phyloP scores from a whole-genome alignment of 257 asterid species.

The Plantago major region DNA sequence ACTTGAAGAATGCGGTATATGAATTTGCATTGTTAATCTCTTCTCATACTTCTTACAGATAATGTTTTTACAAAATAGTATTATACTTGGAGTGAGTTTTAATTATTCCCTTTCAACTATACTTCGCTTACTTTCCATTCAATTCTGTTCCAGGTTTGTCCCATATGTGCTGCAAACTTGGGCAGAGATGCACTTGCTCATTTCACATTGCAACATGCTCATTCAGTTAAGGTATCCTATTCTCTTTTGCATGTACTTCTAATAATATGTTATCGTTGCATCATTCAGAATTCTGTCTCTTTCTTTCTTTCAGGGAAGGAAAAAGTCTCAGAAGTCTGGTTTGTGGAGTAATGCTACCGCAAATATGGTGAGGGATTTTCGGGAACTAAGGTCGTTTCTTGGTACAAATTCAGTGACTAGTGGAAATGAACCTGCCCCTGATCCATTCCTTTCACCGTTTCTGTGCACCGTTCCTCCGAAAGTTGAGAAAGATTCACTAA shows the following conservation, averaged over 20 bases:
- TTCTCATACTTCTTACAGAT: background rate
- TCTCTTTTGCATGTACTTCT: background rate
- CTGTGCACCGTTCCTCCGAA: constrained; percentile 31
- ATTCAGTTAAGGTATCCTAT: constrained; percentile 56
- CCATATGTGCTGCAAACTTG: constrained; percentile 77
- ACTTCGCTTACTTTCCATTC: background rate
- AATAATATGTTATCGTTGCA: background rate
- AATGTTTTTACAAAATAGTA: background rate
- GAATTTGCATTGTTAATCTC: background rate
- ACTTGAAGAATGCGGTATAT: constrained; percentile 58
- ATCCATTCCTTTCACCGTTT: constrained; percentile 56
- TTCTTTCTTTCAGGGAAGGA: constrained; percentile 46
- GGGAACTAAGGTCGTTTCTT: constrained; percentile 45
- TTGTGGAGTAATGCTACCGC: constrained; percentile 48
- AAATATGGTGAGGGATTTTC: constrained; percentile 40
- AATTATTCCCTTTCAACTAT: background rate
- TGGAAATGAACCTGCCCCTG: constrained; percentile 37
- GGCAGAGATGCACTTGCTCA: constrained; percentile 66
- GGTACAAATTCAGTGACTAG: constrained; percentile 32
- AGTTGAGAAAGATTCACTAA: constrained; percentile 22
- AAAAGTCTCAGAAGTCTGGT: constrained; percentile 49
- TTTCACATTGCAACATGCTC: constrained; percentile 62
- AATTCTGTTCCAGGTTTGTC: constrained; percentile 59
- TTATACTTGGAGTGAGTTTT: background rate
- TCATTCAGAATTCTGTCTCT: background rate